Evolutionary conservation across 345 rosid species (phyloP), one percentile per base, ranked within the genome.

Genomic region (Nephelium lappaceum): DNA sequence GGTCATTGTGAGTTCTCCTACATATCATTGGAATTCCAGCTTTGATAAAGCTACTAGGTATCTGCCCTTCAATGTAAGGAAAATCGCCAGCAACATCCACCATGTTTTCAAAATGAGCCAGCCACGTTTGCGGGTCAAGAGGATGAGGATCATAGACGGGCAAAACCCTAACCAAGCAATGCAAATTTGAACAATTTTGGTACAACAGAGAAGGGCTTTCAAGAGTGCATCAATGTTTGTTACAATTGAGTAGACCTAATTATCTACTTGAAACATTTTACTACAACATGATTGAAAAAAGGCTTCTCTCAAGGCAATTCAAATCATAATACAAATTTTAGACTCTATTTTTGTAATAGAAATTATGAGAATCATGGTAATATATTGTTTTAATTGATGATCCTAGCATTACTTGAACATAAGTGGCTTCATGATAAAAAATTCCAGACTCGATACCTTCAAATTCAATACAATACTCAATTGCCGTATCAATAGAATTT

Each of bases 1-100:
- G 83, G 49, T 74, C 27, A 11, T 10, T 6, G 12, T 62, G 80
- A 23, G 41, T 0, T 58, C 63, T 82, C 23, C 84, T 72, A 63
- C 96, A 90, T 23, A 84, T 58, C 11, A 78, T 57, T 3, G 82
- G 63, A 42, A 64, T 15, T 10, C 3, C 65, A 15, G 70, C 7
- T 11, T 42, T 11, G 2, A 64, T 11, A 11, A 45, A 45, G 2
- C 51, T 45, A 7, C 12, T 11, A 45, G 51, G 51, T 7, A 45
- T 45, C 12, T 45, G 51, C 8, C 51, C 51, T 45, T 45, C 51
- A 7, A 45, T 6, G 14, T 73, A 27, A 2, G 31, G 14, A 36
- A 4, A 65, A 8, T 66, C 60, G 5, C 25, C 5, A 38, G 18
- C 19, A 25, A 57, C 23, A 14, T 55, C 53, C 31, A 55, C 51